A percentile compares a stretch with the other conserved stretches of the same genome.
phyloP scores from a whole-genome alignment of 1,284 basidiomycete genomes.

The Ceratobasidium sp. region DNA sequence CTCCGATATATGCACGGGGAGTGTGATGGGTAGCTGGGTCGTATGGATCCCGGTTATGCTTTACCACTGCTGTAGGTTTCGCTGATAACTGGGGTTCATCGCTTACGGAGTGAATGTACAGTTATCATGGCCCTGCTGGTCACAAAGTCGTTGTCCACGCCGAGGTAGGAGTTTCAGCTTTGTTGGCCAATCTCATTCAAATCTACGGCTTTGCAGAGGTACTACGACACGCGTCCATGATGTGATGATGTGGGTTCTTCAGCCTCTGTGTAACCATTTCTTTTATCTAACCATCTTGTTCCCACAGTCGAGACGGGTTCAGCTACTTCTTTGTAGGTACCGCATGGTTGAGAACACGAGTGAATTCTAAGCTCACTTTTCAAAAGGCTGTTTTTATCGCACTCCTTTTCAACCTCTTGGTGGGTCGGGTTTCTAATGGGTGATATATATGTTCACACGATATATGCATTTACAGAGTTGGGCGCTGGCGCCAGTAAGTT shows the following conservation, averaged over 20 bases:
- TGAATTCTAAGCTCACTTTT: neutral
- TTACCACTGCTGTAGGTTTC: slow-evolving; percentile 40
- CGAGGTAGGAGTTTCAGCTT: slow-evolving; percentile 12
- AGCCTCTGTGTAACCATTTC: neutral
- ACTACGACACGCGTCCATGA: slow-evolving; percentile 16
- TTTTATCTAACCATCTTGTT: neutral
- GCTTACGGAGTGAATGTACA: neutral
- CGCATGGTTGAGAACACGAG: neutral
- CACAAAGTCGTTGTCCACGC: slow-evolving; percentile 39
- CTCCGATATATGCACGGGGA: slow-evolving; percentile 35
- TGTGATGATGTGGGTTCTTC: slow-evolving; percentile 39
- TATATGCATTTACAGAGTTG: slow-evolving; percentile 26
- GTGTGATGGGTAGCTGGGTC: slow-evolving; percentile 38
- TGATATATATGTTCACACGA: neutral
- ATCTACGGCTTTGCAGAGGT: neutral
- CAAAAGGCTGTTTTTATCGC: slow-evolving; percentile 39
- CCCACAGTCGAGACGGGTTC: slow-evolving; percentile 40
- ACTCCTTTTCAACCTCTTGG: slow-evolving; percentile 45
- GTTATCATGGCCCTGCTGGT: slow-evolving; percentile 43
- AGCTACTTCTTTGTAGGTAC: slow-evolving; percentile 42
- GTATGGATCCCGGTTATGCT: slow-evolving; percentile 46
- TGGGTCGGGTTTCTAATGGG: neutral
- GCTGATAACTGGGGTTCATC: neutral
- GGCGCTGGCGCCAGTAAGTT: slow-evolving; percentile 42
- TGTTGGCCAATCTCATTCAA: neutral